Base-by-base conservation (phyloP, 495 filamentous ascomycete species). In the Paragyromitra xinjiangensis region DNA sequence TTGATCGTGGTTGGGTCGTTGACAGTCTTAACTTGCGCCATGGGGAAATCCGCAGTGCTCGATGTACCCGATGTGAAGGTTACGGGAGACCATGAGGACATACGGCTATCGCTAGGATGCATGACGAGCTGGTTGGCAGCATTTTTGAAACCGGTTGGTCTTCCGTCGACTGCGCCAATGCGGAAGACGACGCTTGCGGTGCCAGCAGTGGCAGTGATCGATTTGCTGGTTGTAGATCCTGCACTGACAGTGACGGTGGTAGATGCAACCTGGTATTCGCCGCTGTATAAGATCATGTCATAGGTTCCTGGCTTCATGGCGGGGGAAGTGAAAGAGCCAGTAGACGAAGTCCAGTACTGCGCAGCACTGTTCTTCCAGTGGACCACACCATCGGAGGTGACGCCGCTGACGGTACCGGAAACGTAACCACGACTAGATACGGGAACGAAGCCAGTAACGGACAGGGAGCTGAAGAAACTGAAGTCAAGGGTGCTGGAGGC, bases 261-360 rank as follows among this genome's bases (percentile, higher is more conserved):
- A 0, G 84, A 85, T 9, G 87, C 88, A 3, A 90, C 88, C 34
- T 85, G 84, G 82, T 86, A 88, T 78, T 92, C 90, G 67, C 86
- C 88, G 69, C 90, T 88, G 82, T 91, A 92, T 26, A 91, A 85
- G 4, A 88, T 86, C 88, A 91, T 91, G 1, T 88, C 89, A 82
- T 91, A 92, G 0, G 88, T 88, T 5, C 90, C 90, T 0, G 89
- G 85, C 79, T 91, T 91, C 90, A 92, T 91, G 24, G 86, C 83
- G 0, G 90, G 90, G 0, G 90, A 91, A 7, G 86, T 89, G 81
- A 90, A 92, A 3, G 80, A 79, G 1, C 89, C 89, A 48, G 82
- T 84, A 26, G 86, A 86, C 3, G 82, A 80, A 4, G 88, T 84
- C 90, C 90, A 92, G 83, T 91, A 91, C 64, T 91, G 90, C 0